Base-by-base conservation (phyloP, 345 rosid species). In the Chamaenerion angustifolium region DNA sequence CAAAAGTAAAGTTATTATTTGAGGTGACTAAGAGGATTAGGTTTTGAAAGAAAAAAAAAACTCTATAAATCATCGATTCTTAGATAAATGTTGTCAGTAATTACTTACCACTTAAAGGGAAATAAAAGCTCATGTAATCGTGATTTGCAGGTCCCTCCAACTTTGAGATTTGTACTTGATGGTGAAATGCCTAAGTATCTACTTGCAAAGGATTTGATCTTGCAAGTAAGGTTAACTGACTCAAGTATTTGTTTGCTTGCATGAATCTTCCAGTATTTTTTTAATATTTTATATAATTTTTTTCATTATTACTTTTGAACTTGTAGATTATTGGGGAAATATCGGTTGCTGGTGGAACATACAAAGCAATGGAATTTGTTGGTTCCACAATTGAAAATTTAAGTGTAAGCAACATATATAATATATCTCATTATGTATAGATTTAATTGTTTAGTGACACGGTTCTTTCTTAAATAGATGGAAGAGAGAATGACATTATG, bases 401-500 rank as follows among this genome's bases (percentile, higher is more conserved):
- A 68, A 76, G 19, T 46, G 98, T 92, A 71, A 80, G 88, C 57
- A 11, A 2, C 4, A 14, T 6, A n/a, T 10, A 4, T 6, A 31
- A 9, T 19, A 17, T 17, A 10, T 35, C 42, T n/a, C 13, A 25
- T 6, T 35, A 27, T 50, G 2, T 3, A 12, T 40, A 13, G 13
- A 15, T 19, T 8, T 40, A 7, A 31, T 31, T 31, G 19, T 35
- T 35, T 48, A 25, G 17, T 16, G 12, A 10, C 15, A 7, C 12
- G 16, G 17, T 21, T 21, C 7, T 27, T 54, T 51, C 7, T 40
- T 41, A 57, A 55, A 49, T 69, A 92, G 98, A 92, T 92, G 96
- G 96, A 92, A 84, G 98, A 92, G 58, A 72, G 95, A 43, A 92
- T 92, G 98, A 87, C 98, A 4, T 58, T 92, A 11, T 92, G 98